These are phyloP conservation scores for Magnusiomyces tetraspermus DNA, from an alignment of 1,139 yeast genomes.

Conservation along the genomic window DNA sequence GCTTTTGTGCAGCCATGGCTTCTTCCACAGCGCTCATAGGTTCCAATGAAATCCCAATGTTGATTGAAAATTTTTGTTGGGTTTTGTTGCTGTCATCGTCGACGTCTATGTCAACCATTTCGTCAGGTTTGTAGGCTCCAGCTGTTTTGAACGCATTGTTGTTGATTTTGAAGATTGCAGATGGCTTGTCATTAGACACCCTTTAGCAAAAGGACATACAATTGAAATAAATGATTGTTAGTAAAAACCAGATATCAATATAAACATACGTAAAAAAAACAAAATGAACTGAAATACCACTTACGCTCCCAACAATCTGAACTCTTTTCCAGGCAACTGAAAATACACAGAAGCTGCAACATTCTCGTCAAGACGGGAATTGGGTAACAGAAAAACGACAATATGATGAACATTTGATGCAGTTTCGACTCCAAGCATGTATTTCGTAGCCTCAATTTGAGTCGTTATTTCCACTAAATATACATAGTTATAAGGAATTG, in stretches of 20 bases:
- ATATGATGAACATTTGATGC: conserved; percentile 62
- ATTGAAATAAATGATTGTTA: too few relatives aligned
- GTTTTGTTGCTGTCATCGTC: conserved; percentile 13
- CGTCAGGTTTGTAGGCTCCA: conserved; percentile 27
- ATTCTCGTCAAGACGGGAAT: conserved; percentile 47
- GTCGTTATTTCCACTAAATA: conserved; percentile 22
- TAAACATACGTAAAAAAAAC: background rate
- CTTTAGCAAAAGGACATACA: too few relatives aligned
- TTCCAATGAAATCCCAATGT: conserved; percentile 85
- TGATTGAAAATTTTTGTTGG: conserved; percentile 35
- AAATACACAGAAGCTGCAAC: conserved; percentile 81
- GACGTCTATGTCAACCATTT: conserved; percentile 30
- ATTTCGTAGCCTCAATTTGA: conserved; percentile 57
- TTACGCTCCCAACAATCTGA: conserved; percentile 59
- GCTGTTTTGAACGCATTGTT: conserved; percentile 31
- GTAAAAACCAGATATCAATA: too few relatives aligned
- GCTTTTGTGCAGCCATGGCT: conserved; percentile 34
- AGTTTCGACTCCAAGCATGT: conserved; percentile 50
- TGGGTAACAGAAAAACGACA: conserved; percentile 58
- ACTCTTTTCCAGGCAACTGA: conserved; percentile 71
- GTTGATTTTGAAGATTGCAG: conserved; percentile 81
- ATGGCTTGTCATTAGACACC: conserved; percentile 64
- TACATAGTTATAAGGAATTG: too few relatives aligned
- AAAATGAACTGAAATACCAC: too few relatives aligned
- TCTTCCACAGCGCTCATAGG: conserved; percentile 53